Evolutionary conservation across 768 basidiomycete genomes (phyloP).

Genomic region (Leccinum variicolor): DNA sequence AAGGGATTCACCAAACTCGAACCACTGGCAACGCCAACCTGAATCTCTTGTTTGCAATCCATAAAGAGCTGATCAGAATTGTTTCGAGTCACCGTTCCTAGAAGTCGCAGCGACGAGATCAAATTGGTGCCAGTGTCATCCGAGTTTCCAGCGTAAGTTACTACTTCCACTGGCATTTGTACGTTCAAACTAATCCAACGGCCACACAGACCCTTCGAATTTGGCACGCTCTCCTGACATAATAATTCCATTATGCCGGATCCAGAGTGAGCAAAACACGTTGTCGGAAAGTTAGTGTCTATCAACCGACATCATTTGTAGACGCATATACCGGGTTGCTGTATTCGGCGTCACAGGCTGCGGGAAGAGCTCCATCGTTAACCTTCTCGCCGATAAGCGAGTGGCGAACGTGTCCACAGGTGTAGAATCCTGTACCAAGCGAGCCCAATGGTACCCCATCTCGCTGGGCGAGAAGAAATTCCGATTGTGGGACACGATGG

Average conservation of each 20-base stretch:
- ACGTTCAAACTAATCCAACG: neutral
- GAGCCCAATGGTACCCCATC: slow-evolving; percentile 21
- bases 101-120: neutral
- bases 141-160: slow-evolving; percentile 6
- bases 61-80: neutral
- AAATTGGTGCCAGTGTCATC: neutral
- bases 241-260: slow-evolving; percentile 3
- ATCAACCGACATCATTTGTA: slow-evolving; percentile 7
- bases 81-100: neutral
- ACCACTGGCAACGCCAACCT: neutral
- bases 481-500: slow-evolving; percentile 34
- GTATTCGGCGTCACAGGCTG: slow-evolving; percentile 28
- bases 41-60: neutral
- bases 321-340: slow-evolving; percentile 22
- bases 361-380: slow-evolving; percentile 32
- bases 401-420: slow-evolving; percentile 29
- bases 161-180: neutral
- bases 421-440: slow-evolving; percentile 33
- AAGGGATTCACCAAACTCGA: slow-evolving; percentile 4
- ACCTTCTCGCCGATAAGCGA: slow-evolving; percentile 24
- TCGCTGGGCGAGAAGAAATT: slow-evolving; percentile 19
- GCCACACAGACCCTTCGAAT: neutral
- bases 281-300: neutral
- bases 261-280: slow-evolving; percentile 13
- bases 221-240: neutral